Percentiles rank a stretch among this genome's conserved stretches.
phyloP scores from a whole-genome alignment of 2,329 filamentous ascomycete species.

The Hymenoscyphus linearis region DNA sequence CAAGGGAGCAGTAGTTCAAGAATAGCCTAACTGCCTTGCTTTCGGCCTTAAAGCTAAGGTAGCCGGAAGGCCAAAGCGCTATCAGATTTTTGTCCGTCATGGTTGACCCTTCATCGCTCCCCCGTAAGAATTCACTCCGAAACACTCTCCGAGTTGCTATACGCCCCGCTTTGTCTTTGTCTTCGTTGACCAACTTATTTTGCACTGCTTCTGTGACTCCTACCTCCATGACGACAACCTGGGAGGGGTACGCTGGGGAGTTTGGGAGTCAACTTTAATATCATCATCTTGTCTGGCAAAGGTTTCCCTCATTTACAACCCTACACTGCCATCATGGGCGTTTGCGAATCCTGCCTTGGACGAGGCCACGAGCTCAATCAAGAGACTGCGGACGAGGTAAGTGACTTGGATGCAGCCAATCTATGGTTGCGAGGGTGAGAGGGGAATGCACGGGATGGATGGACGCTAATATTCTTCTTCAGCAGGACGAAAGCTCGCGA shows the following conservation, averaged over 20 bases:
- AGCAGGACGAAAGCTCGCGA: slow-evolving; percentile 37
- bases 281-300: neutral
- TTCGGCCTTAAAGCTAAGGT: neutral
- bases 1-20: neutral
- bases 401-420: slow-evolving; percentile 16
- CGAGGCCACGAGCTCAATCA: slow-evolving; percentile 40
- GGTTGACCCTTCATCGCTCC: neutral
- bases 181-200: neutral
- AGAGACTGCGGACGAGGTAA: slow-evolving; percentile 51
- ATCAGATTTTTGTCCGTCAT: neutral
- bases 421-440: neutral
- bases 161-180: neutral
- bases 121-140: neutral
- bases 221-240: slow-evolving; percentile 1
- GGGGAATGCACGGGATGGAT: neutral
- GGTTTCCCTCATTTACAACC: slow-evolving; percentile 5
- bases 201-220: neutral
- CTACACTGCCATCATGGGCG: slow-evolving; percentile 44
- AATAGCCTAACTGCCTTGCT: neutral
- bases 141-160: neutral
- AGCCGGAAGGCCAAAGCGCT: neutral
- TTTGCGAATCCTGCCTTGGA: slow-evolving; percentile 57
- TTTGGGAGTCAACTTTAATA: neutral
- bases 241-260: slow-evolving; percentile 1
- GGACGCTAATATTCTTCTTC: slow-evolving; percentile 9